These are phyloP conservation scores for Pyrenochaeta sp. DNA, from an alignment of 2,329 filamentous ascomycete species.

Conservation along the genomic window DNA sequence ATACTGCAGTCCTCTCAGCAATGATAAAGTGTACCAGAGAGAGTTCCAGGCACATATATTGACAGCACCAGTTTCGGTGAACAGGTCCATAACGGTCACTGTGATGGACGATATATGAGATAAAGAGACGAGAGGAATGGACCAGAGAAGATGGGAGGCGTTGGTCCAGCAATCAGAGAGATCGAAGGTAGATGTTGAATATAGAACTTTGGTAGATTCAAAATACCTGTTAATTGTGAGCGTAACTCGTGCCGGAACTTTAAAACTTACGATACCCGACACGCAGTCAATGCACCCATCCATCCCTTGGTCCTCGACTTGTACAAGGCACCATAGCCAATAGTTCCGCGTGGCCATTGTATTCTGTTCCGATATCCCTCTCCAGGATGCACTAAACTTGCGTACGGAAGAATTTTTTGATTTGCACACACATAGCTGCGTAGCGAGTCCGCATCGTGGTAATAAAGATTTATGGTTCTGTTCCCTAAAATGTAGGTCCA, in stretches of 20 bases:
- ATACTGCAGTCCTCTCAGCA: slow-evolving; percentile 3
- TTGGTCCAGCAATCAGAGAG: slow-evolving; percentile 10
- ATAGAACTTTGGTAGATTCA: slow-evolving; percentile 4
- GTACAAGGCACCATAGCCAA: not conserved
- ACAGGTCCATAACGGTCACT: not conserved
- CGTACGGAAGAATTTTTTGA: not conserved
- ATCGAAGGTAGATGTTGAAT: slow-evolving; percentile 8
- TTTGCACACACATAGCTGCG: slow-evolving; percentile 4
- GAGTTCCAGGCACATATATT: slow-evolving; percentile 1
- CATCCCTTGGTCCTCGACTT: slow-evolving; percentile 7
- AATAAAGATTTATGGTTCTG: slow-evolving; percentile 6
- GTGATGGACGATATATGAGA: not conserved
- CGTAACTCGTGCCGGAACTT: too few relatives aligned
- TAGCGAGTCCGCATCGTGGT: slow-evolving; percentile 1
- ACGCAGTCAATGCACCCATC: slow-evolving; percentile 6
- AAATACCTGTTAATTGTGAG: slow-evolving; percentile 6
- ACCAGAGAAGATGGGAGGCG: slow-evolving; percentile 5
- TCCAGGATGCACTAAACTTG: not conserved
- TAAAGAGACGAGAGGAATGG: slow-evolving; percentile 4
- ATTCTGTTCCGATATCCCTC: not conserved
- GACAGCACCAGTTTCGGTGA: not conserved
- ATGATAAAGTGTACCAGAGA: slow-evolving; percentile 6
- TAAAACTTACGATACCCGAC: slow-evolving; percentile 9
- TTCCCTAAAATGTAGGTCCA: slow-evolving; percentile 6
- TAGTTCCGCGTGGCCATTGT: not conserved